Conservation (phyloP, 495 filamentous ascomycete genomes). For the Lophiostoma macrostomum region DNA sequence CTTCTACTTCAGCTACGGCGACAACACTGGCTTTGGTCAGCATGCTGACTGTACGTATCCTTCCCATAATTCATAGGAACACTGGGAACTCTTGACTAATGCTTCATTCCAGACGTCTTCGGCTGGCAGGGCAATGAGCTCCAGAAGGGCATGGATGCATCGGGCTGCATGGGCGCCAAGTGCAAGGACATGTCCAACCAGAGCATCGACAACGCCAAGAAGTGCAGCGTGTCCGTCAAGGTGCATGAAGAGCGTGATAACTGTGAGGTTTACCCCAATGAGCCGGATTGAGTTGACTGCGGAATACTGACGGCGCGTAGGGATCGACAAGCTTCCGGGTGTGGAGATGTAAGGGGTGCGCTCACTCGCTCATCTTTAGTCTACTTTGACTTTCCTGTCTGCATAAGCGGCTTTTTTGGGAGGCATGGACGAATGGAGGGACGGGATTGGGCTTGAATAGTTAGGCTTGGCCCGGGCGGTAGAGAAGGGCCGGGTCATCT, state of each 20-base stretch:
- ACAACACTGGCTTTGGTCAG: conserved; percentile 21
- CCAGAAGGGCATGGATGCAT: conserved; percentile 23
- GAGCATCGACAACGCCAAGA: conserved; percentile 10
- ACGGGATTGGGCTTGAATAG: too few relatives aligned
- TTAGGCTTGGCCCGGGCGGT: too few relatives aligned
- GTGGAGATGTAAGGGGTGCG: too few relatives aligned
- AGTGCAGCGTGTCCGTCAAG: background rate
- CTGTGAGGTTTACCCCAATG: conserved; percentile 7
- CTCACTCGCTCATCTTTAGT: too few relatives aligned
- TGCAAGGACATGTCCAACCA: conserved; percentile 17
- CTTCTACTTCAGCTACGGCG: conserved; percentile 20
- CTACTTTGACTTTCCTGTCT: too few relatives aligned
- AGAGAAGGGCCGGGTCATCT: too few relatives aligned
- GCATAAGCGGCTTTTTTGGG: too few relatives aligned
- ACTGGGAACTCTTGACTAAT: too few relatives aligned
- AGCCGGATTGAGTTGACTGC: background rate
- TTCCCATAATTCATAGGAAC: background rate
- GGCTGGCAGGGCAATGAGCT: conserved; percentile 23
- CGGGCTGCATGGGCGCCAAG: conserved; percentile 19
- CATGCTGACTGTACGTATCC: conserved; percentile 3
- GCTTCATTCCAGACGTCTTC: too few relatives aligned
- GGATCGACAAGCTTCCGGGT: background rate
- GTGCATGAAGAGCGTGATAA: conserved; percentile 18
- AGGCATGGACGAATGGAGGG: too few relatives aligned
- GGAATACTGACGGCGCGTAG: background rate